These are phyloP conservation scores for Trypanosoma cruzi DNA, from an alignment of 208 protist species.

Conservation along the genomic window DNA sequence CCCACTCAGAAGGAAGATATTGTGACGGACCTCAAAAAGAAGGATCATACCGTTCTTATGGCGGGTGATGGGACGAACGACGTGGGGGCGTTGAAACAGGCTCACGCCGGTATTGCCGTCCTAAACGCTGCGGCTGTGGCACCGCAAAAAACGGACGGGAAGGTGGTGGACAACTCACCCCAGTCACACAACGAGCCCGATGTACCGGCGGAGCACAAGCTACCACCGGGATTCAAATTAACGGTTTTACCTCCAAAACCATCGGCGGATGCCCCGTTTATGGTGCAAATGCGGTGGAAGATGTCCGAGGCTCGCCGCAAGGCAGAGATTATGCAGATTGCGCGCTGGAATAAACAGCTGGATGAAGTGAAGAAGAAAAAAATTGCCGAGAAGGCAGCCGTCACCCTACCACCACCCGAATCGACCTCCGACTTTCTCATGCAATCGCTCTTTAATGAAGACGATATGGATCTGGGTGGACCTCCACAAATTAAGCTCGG, in stretches of 20 bases:
- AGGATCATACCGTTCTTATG: slow-evolving; percentile 92
- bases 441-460: slow-evolving; percentile 90
- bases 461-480: slow-evolving; percentile 67
- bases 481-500: slow-evolving; percentile 91
- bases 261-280: slow-evolving; percentile 59
- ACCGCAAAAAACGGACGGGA: slow-evolving; percentile 25
- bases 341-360: slow-evolving; percentile 82
- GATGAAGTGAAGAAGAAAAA: slow-evolving; percentile 54
- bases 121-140: slow-evolving; percentile 87
- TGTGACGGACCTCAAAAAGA: slow-evolving; percentile 85
- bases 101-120: slow-evolving; percentile 97
- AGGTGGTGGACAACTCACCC: slow-evolving; percentile 38
- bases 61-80: slow-evolving; percentile 97
- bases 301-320: slow-evolving; percentile 84
- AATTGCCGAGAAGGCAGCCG: slow-evolving; percentile 49
- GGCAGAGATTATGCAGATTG: slow-evolving; percentile 81
- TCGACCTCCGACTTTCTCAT: slow-evolving; percentile 82
- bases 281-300: slow-evolving; percentile 77
- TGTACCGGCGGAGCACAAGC: slow-evolving; percentile 67
- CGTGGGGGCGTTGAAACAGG: slow-evolving; percentile 99
- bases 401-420: slow-evolving; percentile 34
- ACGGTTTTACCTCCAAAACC: slow-evolving; percentile 77
- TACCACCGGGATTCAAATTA: slow-evolving; percentile 86
- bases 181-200: slow-evolving; percentile 91
- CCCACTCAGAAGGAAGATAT: slow-evolving; percentile 92